Percentiles rank a stretch among this genome's conserved stretches.
These are phyloP conservation scores for Wickerhamiella domercqiae DNA, from an alignment of 805 yeast species.

Conservation along the genomic window DNA sequence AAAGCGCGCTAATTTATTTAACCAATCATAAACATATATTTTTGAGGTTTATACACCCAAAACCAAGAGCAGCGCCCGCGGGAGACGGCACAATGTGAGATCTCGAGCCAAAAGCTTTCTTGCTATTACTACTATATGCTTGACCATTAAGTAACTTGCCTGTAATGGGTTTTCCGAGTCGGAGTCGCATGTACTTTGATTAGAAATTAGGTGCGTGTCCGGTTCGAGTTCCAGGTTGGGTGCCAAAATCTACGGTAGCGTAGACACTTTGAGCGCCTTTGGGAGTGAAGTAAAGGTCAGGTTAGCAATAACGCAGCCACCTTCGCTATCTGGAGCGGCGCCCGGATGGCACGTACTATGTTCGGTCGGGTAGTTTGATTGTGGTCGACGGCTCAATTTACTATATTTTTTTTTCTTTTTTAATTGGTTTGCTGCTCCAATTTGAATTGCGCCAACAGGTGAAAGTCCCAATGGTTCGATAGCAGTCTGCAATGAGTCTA, in stretches of 20 bases:
- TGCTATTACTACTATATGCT: no score
- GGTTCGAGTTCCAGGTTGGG: slow-evolving; percentile 22
- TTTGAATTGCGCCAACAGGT: not conserved
- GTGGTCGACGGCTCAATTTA: slow-evolving; percentile 6
- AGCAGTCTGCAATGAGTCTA: no score
- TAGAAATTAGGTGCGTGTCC: slow-evolving; percentile 19
- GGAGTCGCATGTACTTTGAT: slow-evolving; percentile 7
- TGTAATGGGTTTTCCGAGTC: slow-evolving; percentile 21
- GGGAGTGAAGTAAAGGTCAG: slow-evolving; percentile 21
- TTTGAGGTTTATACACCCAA: no score
- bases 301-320: slow-evolving; percentile 23
- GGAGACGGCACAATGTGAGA: no score
- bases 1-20: no score
- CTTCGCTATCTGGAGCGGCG: slow-evolving; percentile 20
- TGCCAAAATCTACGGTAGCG: slow-evolving; percentile 16
- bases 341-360: slow-evolving; percentile 20
- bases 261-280: slow-evolving; percentile 12
- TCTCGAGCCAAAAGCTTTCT: no score
- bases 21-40: no score
- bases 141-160: no score
- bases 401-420: slow-evolving; percentile 1
- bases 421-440: not conserved
- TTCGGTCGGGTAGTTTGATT: slow-evolving; percentile 1
- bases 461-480: no score
- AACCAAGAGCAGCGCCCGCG: no score